Percentiles rank a stretch among this genome's conserved stretches.
phyloP scores from a whole-genome alignment of 306 rosid species.

The Mimosa bimucronata region DNA sequence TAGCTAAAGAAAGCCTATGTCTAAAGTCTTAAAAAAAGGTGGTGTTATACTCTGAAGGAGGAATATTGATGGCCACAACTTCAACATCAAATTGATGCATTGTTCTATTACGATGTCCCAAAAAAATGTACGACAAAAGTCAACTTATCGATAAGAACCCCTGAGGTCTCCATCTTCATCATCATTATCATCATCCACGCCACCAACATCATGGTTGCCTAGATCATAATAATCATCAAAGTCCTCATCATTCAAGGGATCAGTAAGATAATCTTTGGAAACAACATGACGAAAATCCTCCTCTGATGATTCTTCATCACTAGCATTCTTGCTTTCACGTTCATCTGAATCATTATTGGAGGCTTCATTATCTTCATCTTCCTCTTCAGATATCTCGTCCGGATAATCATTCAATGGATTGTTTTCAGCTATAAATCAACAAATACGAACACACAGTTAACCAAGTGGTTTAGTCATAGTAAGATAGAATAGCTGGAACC shows the following conservation, averaged over 20 bases:
- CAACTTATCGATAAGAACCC: constrained; percentile 44
- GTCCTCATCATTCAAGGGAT: constrained; percentile 49
- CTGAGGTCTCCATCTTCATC: constrained; percentile 41
- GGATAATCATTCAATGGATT: constrained; percentile 84
- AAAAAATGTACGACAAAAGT: not conserved
- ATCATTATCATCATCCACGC: constrained; percentile 11
- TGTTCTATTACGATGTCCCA: not conserved
- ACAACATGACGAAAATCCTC: constrained; percentile 33
- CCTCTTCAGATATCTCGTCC: constrained; percentile 68
- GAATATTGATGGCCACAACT: too few relatives aligned
- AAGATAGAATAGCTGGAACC: constrained; percentile 26
- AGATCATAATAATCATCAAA: constrained; percentile 41
- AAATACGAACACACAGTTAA: constrained; percentile 19
- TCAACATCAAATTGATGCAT: not conserved
- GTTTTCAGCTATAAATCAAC: constrained; percentile 64
- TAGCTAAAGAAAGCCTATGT: too few relatives aligned
- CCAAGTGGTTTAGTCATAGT: not conserved
- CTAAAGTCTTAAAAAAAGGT: too few relatives aligned
- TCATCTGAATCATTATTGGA: constrained; percentile 58
- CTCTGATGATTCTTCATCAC: constrained; percentile 40
- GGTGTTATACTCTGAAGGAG: too few relatives aligned
- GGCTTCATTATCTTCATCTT: constrained; percentile 51
- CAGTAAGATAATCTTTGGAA: constrained; percentile 24
- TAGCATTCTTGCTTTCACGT: constrained; percentile 28
- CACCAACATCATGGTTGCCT: constrained; percentile 27